Conservation (phyloP, 768 basidiomycete species). For the Brasilioporus rufonigricans region DNA sequence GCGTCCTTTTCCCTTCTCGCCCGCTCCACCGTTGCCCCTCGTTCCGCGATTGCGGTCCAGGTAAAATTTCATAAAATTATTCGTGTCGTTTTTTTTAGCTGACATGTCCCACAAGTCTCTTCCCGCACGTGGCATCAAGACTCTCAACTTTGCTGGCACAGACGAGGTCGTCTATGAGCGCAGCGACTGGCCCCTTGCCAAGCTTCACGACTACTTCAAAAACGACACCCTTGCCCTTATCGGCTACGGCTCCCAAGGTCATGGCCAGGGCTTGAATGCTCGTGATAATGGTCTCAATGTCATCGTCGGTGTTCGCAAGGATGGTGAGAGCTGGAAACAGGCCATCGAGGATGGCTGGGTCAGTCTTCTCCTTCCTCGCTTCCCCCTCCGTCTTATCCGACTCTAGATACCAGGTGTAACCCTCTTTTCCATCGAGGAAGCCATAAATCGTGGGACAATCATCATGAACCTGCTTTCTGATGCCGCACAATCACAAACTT, state of each 20-base stretch:
- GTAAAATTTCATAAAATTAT: conserved; percentile 33
- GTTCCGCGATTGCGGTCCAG: conserved; percentile 19
- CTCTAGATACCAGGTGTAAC: conserved; percentile 89
- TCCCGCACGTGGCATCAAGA: conserved; percentile 80
- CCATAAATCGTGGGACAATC: conserved; percentile 93
- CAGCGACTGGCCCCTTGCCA: conserved; percentile 95
- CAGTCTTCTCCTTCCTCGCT: conserved; percentile 21
- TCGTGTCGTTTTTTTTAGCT: conserved; percentile 1
- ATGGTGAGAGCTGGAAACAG: conserved; percentile 95
- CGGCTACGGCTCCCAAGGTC: conserved; percentile 98
- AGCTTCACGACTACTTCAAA: conserved; percentile 99
- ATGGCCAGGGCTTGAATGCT: conserved; percentile 98
- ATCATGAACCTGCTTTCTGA: conserved; percentile 99
- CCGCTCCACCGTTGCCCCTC: conserved; percentile 37
- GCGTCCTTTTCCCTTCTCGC: conserved; percentile 72
- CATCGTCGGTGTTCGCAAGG: conserved; percentile 96
- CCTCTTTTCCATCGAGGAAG: conserved; percentile 97
- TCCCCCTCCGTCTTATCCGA: background rate
- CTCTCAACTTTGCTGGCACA: conserved; percentile 94
- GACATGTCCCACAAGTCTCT: conserved; percentile 31
- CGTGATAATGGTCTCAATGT: conserved; percentile 99
- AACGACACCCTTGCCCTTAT: conserved; percentile 99
- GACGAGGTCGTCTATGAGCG: conserved; percentile 95
- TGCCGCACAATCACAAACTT: conserved; percentile 97
- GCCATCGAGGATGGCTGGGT: conserved; percentile 97